phyloP scores from a whole-genome alignment of 768 basidiomycete genomes.

The Auriscalpium vulgare region DNA sequence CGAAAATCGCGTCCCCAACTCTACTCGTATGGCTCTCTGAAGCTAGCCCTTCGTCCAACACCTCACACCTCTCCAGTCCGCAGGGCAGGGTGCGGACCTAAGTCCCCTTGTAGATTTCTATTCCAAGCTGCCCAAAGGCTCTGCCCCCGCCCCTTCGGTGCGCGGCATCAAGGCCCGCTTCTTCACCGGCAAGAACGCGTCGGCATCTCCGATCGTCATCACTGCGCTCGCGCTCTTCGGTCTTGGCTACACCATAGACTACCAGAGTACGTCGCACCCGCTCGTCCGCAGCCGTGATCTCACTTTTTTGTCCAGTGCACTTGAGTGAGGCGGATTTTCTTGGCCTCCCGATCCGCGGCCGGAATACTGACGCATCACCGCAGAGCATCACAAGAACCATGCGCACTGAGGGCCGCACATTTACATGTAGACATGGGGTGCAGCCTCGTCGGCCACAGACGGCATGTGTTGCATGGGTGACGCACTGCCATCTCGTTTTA shows the following conservation, averaged over 20 bases:
- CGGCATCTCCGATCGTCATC: constrained; percentile 56
- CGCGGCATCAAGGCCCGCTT: constrained; percentile 71
- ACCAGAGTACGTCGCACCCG: constrained; percentile 61
- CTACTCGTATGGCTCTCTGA: constrained; percentile 59
- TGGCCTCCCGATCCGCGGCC: neutral
- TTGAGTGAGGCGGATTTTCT: constrained; percentile 49
- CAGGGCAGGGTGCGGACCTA: constrained; percentile 75
- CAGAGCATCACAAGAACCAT: constrained; percentile 90
- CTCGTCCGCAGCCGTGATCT: neutral
- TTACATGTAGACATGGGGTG: neutral
- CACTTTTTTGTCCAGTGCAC: constrained; percentile 49
- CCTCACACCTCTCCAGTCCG: constrained; percentile 42
- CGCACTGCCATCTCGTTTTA: no score
- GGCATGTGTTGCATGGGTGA: no score
- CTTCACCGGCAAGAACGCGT: constrained; percentile 84
- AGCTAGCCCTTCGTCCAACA: neutral
- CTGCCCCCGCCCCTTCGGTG: constrained; percentile 47
- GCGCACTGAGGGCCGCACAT: constrained; percentile 43
- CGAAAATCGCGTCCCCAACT: constrained; percentile 89
- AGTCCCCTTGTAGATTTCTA: constrained; percentile 89
- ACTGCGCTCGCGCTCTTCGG: constrained; percentile 61
- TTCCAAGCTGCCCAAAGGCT: constrained; percentile 91
- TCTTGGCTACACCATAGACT: constrained; percentile 83
- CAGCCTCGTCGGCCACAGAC: no score
- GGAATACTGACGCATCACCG: constrained; percentile 15